Percentiles rank a stretch among this genome's conserved stretches.
Conservation (phyloP, 2,329 filamentous ascomycete genomes). For the Exophiala oligosperma region DNA sequence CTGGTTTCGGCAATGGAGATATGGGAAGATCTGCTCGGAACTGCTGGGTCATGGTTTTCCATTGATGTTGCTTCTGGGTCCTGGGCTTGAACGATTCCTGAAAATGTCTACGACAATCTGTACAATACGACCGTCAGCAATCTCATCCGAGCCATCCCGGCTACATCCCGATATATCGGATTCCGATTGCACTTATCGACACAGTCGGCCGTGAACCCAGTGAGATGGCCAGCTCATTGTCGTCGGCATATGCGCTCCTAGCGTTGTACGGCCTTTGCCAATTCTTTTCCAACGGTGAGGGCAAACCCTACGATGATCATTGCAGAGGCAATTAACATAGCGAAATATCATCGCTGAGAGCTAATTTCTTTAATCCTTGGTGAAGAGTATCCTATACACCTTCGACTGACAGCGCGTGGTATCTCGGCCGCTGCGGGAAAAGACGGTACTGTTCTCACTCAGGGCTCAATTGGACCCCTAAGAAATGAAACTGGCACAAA, state of each 20-base stretch:
- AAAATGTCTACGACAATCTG: slow-evolving; percentile 65
- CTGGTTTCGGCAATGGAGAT: slow-evolving; percentile 57
- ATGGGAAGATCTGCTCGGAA: slow-evolving; percentile 70
- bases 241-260: slow-evolving; percentile 49
- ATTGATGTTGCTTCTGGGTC: slow-evolving; percentile 65
- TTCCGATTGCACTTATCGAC: slow-evolving; percentile 56
- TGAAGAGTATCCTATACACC: slow-evolving; percentile 65
- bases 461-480: slow-evolving; percentile 63
- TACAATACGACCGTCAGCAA: slow-evolving; percentile 76
- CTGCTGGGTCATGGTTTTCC: slow-evolving; percentile 80
- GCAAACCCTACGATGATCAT: slow-evolving; percentile 67
- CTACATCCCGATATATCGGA: too few relatives aligned
- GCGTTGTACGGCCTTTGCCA: slow-evolving; percentile 64
- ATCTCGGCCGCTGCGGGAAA: slow-evolving; percentile 66
- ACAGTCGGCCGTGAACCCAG: slow-evolving; percentile 74
- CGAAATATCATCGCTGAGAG: not conserved
- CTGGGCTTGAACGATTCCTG: slow-evolving; percentile 72
- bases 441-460: slow-evolving; percentile 65
- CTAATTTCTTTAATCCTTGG: slow-evolving; percentile 54
- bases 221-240: slow-evolving; percentile 58
- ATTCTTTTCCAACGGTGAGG: slow-evolving; percentile 65
- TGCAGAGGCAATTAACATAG: slow-evolving; percentile 19
- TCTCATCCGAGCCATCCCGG: slow-evolving; percentile 14
- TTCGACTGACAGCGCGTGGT: slow-evolving; percentile 62
- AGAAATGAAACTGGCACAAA: slow-evolving; percentile 55